Conservation (phyloP, 177 flowering plant species). For the Vitis hybrid region DNA sequence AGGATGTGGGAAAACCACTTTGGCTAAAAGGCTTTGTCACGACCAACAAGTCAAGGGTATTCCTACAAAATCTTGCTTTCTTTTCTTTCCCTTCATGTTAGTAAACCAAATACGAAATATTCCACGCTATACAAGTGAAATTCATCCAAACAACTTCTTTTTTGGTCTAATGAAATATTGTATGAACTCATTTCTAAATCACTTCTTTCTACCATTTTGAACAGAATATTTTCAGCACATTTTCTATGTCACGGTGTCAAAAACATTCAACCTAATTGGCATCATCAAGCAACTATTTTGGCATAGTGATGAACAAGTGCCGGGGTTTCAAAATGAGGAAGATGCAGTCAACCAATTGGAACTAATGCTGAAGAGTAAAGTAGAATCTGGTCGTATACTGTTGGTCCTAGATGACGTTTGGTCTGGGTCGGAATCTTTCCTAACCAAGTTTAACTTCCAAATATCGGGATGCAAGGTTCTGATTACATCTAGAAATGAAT, state of each 20-base stretch:
- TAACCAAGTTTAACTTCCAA: slow-evolving; percentile 11
- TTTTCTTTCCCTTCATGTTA: too few relatives aligned
- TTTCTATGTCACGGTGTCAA: slow-evolving; percentile 26
- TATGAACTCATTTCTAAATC: background rate
- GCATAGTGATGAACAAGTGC: background rate
- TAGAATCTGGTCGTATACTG: slow-evolving; percentile 4
- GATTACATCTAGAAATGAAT: slow-evolving; percentile 31
- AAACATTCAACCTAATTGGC: slow-evolving; percentile 13
- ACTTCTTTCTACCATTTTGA: background rate
- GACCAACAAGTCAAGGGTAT: slow-evolving; percentile 16
- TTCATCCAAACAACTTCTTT: too few relatives aligned
- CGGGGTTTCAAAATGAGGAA: slow-evolving; percentile 8
- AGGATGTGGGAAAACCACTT: slow-evolving; percentile 22
- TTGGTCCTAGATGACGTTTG: slow-evolving; percentile 38
- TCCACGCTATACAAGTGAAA: too few relatives aligned
- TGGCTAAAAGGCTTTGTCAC: slow-evolving; percentile 14
- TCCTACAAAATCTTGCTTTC: background rate
- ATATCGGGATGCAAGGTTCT: slow-evolving; percentile 20
- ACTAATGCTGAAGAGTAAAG: slow-evolving; percentile 1
- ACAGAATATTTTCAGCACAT: slow-evolving; percentile 25
- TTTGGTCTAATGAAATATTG: too few relatives aligned
- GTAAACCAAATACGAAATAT: too few relatives aligned
- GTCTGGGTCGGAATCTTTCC: slow-evolving; percentile 14
- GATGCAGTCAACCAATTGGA: slow-evolving; percentile 10
- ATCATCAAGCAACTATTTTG: slow-evolving; percentile 15